Conservation (phyloP, 192 early-diverging fungal species). For the Coemansia sp. region DNA sequence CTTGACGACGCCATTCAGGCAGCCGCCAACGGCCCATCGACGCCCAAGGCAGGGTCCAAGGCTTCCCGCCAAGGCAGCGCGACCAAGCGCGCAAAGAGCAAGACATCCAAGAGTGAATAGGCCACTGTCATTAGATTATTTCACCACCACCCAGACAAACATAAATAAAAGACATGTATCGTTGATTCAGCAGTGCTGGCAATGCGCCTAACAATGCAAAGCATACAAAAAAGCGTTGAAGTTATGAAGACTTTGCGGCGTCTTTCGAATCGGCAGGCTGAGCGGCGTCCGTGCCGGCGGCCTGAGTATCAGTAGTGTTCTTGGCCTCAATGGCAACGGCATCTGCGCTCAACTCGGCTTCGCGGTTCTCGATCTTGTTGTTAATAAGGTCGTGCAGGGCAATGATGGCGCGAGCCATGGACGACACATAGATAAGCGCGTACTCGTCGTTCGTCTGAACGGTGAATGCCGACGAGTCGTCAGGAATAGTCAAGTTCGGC, state of each 20-base stretch:
- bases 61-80: conserved; percentile 17
- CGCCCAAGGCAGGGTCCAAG: conserved; percentile 12
- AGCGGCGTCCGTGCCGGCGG: background rate
- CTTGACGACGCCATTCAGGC: background rate
- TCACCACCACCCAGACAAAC: background rate
- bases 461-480: conserved; percentile 80
- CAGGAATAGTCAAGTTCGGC: conserved; percentile 83
- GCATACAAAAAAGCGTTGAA: background rate
- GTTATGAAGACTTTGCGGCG: background rate
- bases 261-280: conserved; percentile 6
- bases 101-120: conserved; percentile 31
- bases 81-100: conserved; percentile 37
- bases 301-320: conserved; percentile 13
- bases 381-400: conserved; percentile 96
- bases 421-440: conserved; percentile 89
- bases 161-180: background rate
- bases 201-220: background rate
- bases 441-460: conserved; percentile 96
- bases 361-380: conserved; percentile 91
- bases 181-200: background rate
- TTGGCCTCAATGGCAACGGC: conserved; percentile 36
- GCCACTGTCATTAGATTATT: background rate
- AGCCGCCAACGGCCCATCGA: background rate
- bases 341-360: conserved; percentile 43
- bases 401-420: conserved; percentile 91